Evolutionary conservation across 371 early-diverging fungal genomes (phyloP).

Genomic region (Aphelidium insulamus): DNA sequence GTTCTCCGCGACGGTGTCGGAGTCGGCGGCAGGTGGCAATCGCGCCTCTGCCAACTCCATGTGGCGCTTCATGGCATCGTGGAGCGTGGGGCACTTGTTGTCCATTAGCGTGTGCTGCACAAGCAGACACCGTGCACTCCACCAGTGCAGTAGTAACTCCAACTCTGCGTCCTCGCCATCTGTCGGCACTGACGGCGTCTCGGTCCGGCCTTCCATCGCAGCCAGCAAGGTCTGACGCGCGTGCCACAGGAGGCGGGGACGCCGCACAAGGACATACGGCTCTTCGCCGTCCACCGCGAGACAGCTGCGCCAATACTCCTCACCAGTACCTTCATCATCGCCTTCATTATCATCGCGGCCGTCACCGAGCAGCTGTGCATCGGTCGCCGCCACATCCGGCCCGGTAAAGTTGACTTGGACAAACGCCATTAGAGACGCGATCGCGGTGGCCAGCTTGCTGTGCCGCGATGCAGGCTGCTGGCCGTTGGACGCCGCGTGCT

Average conservation of each 20-base stretch:
- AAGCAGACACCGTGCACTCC: slow-evolving; percentile 45
- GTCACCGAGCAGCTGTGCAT: slow-evolving; percentile 11
- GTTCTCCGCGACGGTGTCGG: slow-evolving; percentile 1
- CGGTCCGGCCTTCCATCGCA: slow-evolving; percentile 1
- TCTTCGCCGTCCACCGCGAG: slow-evolving; percentile 63
- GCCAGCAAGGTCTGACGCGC: slow-evolving; percentile 41
- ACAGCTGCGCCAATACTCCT: too few species aligned
- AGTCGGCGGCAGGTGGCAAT: not conserved
- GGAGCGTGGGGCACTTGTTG: slow-evolving; percentile 48
- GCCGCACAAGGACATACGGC: slow-evolving; percentile 48
- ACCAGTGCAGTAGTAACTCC: slow-evolving; percentile 30
- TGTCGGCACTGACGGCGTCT: slow-evolving; percentile 3
- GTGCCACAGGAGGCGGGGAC: slow-evolving; percentile 36
- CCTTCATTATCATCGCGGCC: slow-evolving; percentile 11
- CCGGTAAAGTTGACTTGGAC: slow-evolving; percentile 46
- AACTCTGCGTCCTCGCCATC: slow-evolving; percentile 3
- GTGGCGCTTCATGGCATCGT: slow-evolving; percentile 16
- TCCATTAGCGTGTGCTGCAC: slow-evolving; percentile 69
- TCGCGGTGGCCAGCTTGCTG: slow-evolving; percentile 21
- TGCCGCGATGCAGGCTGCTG: too few species aligned
- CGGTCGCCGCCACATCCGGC: slow-evolving; percentile 17
- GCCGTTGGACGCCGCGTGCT: too few species aligned
- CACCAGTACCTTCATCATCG: slow-evolving; percentile 7
- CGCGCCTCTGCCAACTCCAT: slow-evolving; percentile 8
- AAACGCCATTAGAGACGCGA: slow-evolving; percentile 32